Conservation (phyloP, 2,329 filamentous ascomycete species). For the Ophiocordyceps camponoti-leonardi region DNA sequence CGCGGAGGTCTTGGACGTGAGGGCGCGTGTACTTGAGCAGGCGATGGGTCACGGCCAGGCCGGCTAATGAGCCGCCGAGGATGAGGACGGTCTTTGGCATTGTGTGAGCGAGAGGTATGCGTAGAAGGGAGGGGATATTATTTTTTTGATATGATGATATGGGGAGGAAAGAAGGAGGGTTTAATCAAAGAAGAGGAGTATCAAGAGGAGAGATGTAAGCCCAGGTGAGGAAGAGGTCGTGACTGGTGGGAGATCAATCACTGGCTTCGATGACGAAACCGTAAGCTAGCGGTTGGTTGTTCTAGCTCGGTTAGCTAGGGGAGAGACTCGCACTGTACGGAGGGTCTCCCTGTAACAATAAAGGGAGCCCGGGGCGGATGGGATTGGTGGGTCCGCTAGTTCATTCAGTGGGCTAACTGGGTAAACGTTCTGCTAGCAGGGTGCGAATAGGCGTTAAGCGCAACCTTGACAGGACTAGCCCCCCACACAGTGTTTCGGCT, state of each 20-base stretch:
- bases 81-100: constrained; percentile 35
- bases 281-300: background rate
- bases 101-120: constrained; percentile 7
- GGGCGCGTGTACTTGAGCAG: constrained; percentile 33
- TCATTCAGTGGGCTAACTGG: no score
- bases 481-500: no score
- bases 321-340: no score
- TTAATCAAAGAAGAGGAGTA: background rate
- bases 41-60: constrained; percentile 34
- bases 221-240: background rate
- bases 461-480: no score
- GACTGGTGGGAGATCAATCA: background rate
- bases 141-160: no score
- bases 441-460: no score
- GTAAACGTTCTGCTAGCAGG: no score
- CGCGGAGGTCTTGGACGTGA: constrained; percentile 27
- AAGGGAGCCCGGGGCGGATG: no score
- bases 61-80: constrained; percentile 35
- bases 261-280: background rate
- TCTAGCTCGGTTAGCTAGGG: no score
- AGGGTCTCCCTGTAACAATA: no score
- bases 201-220: no score
- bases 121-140: background rate
- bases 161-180: background rate
- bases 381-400: no score